Evolutionary conservation across 1,284 basidiomycete species (phyloP).

Genomic region (Gomphus bonarii): DNA sequence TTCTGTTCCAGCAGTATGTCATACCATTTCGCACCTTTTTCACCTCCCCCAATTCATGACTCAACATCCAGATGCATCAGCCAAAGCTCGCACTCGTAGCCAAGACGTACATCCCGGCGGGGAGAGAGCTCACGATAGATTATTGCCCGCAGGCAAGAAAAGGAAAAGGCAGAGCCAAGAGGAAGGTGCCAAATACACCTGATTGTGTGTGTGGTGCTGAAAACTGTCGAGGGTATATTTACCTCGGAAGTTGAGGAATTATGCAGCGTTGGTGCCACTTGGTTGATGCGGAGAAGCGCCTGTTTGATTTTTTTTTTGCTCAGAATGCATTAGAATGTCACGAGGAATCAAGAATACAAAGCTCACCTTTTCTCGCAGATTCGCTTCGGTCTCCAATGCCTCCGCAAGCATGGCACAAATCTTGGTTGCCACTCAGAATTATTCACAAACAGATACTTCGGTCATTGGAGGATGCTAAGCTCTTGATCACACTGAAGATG

Average conservation of each 20-base stretch:
- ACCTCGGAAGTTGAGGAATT: not conserved
- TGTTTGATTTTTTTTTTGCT: too few species aligned
- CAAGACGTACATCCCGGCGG: slow-evolving; percentile 31
- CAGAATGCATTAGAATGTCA: too few species aligned
- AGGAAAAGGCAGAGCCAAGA: slow-evolving; percentile 19
- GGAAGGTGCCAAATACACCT: slow-evolving; percentile 9
- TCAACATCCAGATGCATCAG: slow-evolving; percentile 34
- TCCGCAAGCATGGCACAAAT: too few species aligned
- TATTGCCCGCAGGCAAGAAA: slow-evolving; percentile 37
- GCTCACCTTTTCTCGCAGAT: too few species aligned
- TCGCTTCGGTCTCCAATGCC: too few species aligned
- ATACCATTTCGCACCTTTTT: not conserved
- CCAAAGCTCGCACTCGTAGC: slow-evolving; percentile 53
- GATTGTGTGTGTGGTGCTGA: slow-evolving; percentile 2
- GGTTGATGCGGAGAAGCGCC: too few species aligned
- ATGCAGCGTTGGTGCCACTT: too few species aligned
- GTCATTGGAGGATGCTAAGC: too few species aligned
- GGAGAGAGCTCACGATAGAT: slow-evolving; percentile 52
- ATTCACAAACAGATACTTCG: too few species aligned
- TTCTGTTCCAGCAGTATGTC: slow-evolving; percentile 41
- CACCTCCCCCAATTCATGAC: not conserved
- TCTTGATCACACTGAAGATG: too few species aligned
- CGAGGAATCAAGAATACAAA: too few species aligned
- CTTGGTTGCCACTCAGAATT: too few species aligned
- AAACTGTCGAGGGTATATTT: slow-evolving; percentile 1